Conservation (phyloP, 75 land plant genomes). For the Chamaecyparis obtusa region DNA sequence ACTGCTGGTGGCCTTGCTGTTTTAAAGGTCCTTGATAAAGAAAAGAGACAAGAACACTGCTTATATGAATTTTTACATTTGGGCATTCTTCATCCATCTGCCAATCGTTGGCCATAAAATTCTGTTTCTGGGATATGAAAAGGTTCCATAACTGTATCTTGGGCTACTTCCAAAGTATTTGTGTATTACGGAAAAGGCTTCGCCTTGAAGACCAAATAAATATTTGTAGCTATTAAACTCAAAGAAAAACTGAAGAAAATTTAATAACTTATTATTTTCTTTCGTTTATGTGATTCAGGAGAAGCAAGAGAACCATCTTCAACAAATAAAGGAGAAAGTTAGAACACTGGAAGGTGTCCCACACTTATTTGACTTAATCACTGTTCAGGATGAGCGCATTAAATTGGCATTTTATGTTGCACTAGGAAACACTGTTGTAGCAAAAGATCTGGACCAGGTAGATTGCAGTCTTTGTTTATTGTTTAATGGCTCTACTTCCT, state of each 20-base stretch:
- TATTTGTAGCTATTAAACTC: neutral
- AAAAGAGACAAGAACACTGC: constrained; percentile 88
- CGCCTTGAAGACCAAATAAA: neutral
- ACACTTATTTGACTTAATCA: constrained; percentile 92
- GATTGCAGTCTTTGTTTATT: neutral
- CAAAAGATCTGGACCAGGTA: constrained; percentile 90
- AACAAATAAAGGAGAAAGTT: constrained; percentile 55
- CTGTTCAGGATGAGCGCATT: constrained; percentile 71
- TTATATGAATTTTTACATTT: neutral
- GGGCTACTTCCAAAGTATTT: neutral
- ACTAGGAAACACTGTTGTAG: constrained; percentile 84
- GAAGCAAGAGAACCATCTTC: constrained; percentile 64
- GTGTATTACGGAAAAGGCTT: neutral
- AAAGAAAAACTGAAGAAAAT: too few species aligned
- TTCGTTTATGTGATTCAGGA: constrained; percentile 51
- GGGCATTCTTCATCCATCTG: neutral
- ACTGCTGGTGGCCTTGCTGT: constrained; percentile 96
- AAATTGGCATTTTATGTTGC: constrained; percentile 84
- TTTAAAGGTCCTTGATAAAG: constrained; percentile 80
- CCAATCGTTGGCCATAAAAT: neutral
- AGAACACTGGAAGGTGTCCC: constrained; percentile 89
- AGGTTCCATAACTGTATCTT: neutral
- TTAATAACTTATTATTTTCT: neutral
- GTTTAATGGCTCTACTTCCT: neutral
- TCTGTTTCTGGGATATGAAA: neutral